phyloP scores from a whole-genome alignment of 768 basidiomycete species.

The Pleurotus platypus region DNA sequence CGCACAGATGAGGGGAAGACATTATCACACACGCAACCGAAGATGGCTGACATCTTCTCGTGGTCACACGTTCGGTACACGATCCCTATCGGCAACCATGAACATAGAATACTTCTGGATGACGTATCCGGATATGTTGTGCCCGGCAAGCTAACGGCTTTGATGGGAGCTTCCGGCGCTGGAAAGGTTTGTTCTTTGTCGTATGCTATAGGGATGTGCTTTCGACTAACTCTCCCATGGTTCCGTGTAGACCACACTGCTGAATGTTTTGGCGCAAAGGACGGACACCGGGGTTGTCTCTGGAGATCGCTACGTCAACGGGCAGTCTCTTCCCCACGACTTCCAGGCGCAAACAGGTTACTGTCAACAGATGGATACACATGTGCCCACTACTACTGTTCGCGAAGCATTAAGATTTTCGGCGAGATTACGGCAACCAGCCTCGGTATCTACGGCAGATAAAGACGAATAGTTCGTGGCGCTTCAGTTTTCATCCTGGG shows the following conservation, averaged over 20 bases:
- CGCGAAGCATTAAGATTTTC: conserved; percentile 79
- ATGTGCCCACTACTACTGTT: conserved; percentile 73
- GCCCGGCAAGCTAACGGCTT: conserved; percentile 76
- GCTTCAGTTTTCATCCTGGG: neutral
- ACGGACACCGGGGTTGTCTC: conserved; percentile 41
- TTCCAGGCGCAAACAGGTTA: conserved; percentile 77
- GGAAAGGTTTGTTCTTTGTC: conserved; percentile 32
- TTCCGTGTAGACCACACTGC: conserved; percentile 49
- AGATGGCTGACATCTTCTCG: conserved; percentile 65
- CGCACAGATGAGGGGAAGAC: conserved; percentile 21
- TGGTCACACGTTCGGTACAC: conserved; percentile 73
- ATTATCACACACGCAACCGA: conserved; percentile 36
- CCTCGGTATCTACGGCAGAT: conserved; percentile 57
- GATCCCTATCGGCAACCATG: conserved; percentile 46
- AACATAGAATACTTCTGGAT: conserved; percentile 52
- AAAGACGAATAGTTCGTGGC: conserved; percentile 72
- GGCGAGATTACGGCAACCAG: conserved; percentile 74
- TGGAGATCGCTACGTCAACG: conserved; percentile 55
- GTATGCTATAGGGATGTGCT: conserved; percentile 15
- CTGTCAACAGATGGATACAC: conserved; percentile 83
- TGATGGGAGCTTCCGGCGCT: conserved; percentile 61
- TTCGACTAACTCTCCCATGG: conserved; percentile 44
- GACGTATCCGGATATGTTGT: conserved; percentile 79
- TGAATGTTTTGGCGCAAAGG: conserved; percentile 54
- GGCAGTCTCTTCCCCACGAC: conserved; percentile 46